phyloP scores from a whole-genome alignment of 2,329 filamentous ascomycete genomes.

The Penicillium sp. region DNA sequence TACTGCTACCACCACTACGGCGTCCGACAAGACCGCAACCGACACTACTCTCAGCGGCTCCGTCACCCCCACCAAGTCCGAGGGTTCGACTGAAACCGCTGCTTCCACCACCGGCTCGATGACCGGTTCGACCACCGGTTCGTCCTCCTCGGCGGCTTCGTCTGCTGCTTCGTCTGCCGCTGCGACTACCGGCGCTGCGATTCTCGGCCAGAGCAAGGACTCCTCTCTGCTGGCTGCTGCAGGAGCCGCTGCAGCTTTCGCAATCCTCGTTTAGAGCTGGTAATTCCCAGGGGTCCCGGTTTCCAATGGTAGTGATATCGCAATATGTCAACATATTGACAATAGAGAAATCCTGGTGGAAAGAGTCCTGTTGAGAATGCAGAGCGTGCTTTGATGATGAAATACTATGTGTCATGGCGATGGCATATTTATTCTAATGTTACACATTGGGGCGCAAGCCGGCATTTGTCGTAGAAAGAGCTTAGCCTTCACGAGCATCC shows the following conservation, averaged over 20 bases:
- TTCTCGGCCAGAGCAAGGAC: conserved; percentile 22
- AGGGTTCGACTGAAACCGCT: conserved; percentile 2
- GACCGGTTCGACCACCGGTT: conserved; percentile 7
- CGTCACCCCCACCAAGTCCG: neutral
- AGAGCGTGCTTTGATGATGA: neutral
- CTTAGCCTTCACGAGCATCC: conserved; percentile 17
- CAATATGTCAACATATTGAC: neutral
- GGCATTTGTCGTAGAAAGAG: neutral
- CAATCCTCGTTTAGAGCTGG: conserved; percentile 26
- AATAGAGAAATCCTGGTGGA: neutral
- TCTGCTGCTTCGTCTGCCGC: conserved; percentile 27
- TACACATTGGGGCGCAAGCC: neutral
- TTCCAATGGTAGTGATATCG: neutral
- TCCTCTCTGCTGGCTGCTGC: conserved; percentile 29
- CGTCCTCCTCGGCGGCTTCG: conserved; percentile 26
- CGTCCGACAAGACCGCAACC: conserved; percentile 12
- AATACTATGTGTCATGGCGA: conserved; percentile 3
- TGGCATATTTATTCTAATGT: neutral
- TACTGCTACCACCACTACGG: conserved; percentile 9
- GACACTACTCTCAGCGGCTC: conserved; percentile 6
- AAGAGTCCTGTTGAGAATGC: neutral
- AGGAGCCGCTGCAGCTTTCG: conserved; percentile 31
- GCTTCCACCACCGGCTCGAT: neutral
- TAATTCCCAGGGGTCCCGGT: no score
- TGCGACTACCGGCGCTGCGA: conserved; percentile 24